phyloP scores from a whole-genome alignment of 2,329 filamentous ascomycete species.

The Penicillium sp. region DNA sequence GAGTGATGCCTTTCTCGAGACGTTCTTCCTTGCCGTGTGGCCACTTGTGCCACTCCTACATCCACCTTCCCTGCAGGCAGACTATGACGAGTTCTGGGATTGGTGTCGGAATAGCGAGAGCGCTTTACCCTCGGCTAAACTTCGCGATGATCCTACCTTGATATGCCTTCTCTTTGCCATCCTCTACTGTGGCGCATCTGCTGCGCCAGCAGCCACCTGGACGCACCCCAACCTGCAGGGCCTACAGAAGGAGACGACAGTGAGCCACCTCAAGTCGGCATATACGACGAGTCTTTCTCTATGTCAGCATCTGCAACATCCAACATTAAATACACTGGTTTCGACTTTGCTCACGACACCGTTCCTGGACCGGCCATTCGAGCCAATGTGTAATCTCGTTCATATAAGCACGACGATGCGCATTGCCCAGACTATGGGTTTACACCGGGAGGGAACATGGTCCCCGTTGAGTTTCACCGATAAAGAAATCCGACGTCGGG shows the following conservation, averaged over 20 bases:
- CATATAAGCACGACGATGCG: not conserved
- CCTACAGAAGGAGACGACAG: not conserved
- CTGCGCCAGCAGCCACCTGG: not conserved
- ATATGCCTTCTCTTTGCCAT: not conserved
- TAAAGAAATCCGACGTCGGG: slow-evolving; percentile 7
- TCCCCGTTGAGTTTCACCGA: slow-evolving; percentile 4
- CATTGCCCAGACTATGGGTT: not conserved
- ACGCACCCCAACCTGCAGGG: not conserved
- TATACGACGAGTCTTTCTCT: not conserved
- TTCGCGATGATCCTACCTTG: slow-evolving; percentile 9
- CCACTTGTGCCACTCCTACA: slow-evolving; percentile 7
- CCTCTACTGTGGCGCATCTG: not conserved
- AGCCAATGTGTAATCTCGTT: not conserved
- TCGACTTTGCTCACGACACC: not conserved
- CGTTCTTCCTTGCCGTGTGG: not conserved
- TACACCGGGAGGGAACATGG: not conserved
- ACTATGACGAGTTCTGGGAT: slow-evolving; percentile 13
- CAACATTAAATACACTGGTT: not conserved
- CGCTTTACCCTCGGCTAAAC: not conserved
- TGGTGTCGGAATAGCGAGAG: not conserved
- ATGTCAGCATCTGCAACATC: not conserved
- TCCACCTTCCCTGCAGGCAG: slow-evolving; percentile 1
- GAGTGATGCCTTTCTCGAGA: not conserved
- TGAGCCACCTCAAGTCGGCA: not conserved
- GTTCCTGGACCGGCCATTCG: not conserved